These are phyloP conservation scores for Citrus sinensis DNA, from an alignment of 345 rosid genomes.

Conservation along the genomic window DNA sequence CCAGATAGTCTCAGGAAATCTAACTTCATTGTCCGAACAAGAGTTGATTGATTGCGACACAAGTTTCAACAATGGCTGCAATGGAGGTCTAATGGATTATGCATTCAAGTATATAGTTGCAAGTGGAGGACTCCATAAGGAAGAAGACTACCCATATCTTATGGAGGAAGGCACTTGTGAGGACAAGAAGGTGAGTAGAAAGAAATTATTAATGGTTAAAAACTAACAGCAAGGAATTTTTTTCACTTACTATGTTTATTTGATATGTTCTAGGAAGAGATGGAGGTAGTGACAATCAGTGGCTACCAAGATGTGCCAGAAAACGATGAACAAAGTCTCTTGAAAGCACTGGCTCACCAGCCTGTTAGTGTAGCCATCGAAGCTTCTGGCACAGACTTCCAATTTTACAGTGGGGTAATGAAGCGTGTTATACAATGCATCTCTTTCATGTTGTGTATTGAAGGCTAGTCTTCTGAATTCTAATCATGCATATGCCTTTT, in stretches of 20 bases:
- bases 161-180: conserved; percentile 64
- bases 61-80: conserved; percentile 68
- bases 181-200: conserved; percentile 37
- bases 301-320: conserved; percentile 68
- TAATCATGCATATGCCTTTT: background rate
- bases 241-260: background rate
- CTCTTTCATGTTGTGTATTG: background rate
- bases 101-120: conserved; percentile 68
- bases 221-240: background rate
- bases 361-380: conserved; percentile 83
- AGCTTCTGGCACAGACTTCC: conserved; percentile 71
- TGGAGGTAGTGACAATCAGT: conserved; percentile 52
- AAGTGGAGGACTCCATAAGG: conserved; percentile 72
- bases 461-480: background rate
- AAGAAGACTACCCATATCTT: conserved; percentile 72
- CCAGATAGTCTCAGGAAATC: conserved; percentile 67
- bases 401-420: conserved; percentile 67
- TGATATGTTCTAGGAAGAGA: conserved; percentile 39
- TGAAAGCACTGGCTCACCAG: conserved; percentile 75
- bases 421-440: background rate
- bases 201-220: background rate
- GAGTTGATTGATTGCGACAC: conserved; percentile 87
- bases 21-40: conserved; percentile 76
- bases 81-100: conserved; percentile 90
- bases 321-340: conserved; percentile 54